Evolutionary conservation across 805 yeast genomes (phyloP), one percentile per base, ranked within the genome.

Genomic region (Yamadazyma olivae): DNA sequence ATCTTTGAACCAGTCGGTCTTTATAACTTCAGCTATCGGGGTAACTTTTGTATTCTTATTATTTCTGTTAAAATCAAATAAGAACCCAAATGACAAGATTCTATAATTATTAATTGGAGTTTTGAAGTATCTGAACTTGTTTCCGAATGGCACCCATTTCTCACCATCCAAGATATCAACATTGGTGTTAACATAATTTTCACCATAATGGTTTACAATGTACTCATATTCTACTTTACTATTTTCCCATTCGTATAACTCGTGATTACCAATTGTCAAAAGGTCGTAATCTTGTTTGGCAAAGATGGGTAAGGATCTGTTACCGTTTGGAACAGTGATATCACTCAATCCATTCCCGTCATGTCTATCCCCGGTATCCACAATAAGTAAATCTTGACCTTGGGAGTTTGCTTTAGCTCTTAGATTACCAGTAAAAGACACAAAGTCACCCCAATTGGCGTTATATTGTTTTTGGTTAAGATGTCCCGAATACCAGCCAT

Each of bases 401-500:
- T 66, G 55, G 0, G 30, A 40, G 17, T 60, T 65, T 0, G 86
- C 81, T 14, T 51, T 48, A 0, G 51, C 43, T 22, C 67, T 64
- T 48, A 90, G 55, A 37, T 75, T 77, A 4, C 57, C 44, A 0
- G 77, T 64, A 53, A 91, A 90, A 0, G 90, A 79, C 3, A 84
- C 53, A 41, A 83, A 86, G 51, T 91, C 95, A 7, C 97, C 97
- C 96, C 96, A 91, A 55, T 90, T 86, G 4, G 86, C 93, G 25
- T 81, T 74, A 56, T 81, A 91, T 39, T 76, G 78, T 19, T 74
- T 69, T 56, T 90, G 97, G 46, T 81, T 79, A 26, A 77, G 49
- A 62, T 91, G 99, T 0, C 97, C 97, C 4, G 91, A 80, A 44
- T 83, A 77, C 99, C 99, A 93, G 1, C 93, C 97, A 57, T 93